Evolutionary conservation across 495 filamentous ascomycete species (phyloP).

Genomic region (Physcia stellaris): DNA sequence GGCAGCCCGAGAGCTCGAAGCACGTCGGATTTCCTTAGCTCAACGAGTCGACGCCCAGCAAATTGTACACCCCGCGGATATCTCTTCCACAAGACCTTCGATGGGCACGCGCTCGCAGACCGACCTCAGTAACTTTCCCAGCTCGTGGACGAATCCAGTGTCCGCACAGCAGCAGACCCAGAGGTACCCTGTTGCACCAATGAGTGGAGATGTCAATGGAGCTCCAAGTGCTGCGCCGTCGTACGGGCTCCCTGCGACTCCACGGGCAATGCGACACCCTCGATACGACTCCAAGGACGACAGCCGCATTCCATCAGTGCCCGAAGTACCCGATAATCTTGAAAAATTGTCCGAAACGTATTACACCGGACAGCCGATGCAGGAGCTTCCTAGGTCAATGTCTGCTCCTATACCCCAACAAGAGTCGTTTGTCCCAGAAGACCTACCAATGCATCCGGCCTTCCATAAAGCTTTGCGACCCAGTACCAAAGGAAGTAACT

Average conservation of each 20-base stretch:
- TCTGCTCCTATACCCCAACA: conserved; percentile 54
- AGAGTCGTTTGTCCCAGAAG: conserved; percentile 26
- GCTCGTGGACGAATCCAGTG: conserved; percentile 14
- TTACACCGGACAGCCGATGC: conserved; percentile 39
- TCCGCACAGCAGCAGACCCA: conserved; percentile 7
- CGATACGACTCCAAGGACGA: conserved; percentile 48
- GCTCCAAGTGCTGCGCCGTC: conserved; percentile 18
- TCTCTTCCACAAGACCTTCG: conserved; percentile 21
- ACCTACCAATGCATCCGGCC: conserved; percentile 41
- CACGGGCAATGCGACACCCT: conserved; percentile 70
- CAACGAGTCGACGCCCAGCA: conserved; percentile 62
- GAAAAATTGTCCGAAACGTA: conserved; percentile 50
- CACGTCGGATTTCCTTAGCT: conserved; percentile 69
- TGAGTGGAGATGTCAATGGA: conserved; percentile 5
- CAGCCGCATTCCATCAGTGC: conserved; percentile 47
- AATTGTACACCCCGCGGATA: conserved; percentile 65
- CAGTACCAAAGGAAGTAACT: conserved; percentile 19
- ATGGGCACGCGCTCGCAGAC: conserved; percentile 20
- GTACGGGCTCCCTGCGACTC: conserved; percentile 73
- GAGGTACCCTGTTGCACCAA: conserved; percentile 6
- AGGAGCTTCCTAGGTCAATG: conserved; percentile 48
- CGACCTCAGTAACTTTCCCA: conserved; percentile 21
- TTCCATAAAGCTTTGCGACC: conserved; percentile 40
- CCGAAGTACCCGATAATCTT: conserved; percentile 44
- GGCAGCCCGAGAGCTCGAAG: conserved; percentile 76